phyloP scores from a whole-genome alignment of 2,329 filamentous ascomycete genomes.

The Pyrenophora teres region DNA sequence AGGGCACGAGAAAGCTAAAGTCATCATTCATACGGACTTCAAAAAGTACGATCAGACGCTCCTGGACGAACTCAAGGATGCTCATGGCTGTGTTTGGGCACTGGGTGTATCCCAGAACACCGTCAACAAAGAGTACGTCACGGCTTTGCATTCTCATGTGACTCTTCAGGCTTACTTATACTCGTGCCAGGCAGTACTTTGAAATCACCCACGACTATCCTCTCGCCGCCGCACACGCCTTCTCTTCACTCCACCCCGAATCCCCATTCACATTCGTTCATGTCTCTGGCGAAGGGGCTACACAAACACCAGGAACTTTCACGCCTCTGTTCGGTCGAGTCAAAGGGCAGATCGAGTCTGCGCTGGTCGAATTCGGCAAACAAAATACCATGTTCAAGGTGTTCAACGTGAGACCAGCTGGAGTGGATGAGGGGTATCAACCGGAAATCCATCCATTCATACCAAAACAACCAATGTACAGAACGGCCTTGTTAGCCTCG shows the following conservation, averaged over 20 bases:
- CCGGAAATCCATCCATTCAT: slow-evolving; percentile 48
- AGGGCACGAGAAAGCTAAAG: slow-evolving; percentile 62
- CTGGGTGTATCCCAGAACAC: slow-evolving; percentile 67
- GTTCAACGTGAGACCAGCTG: slow-evolving; percentile 63
- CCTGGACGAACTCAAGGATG: slow-evolving; percentile 65
- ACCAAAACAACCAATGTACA: slow-evolving; percentile 32
- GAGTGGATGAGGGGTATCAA: slow-evolving; percentile 58
- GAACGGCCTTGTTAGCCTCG: slow-evolving; percentile 20
- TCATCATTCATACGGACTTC: slow-evolving; percentile 73
- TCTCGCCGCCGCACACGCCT: slow-evolving; percentile 65
- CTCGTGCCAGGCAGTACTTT: slow-evolving; percentile 60
- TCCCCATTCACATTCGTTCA: slow-evolving; percentile 71
- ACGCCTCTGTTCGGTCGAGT: slow-evolving; percentile 64
- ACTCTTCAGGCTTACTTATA: neutral
- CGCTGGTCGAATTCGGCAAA: slow-evolving; percentile 59
- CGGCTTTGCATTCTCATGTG: neutral
- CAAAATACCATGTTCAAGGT: slow-evolving; percentile 56
- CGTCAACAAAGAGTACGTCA: slow-evolving; percentile 62
- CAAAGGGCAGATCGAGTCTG: slow-evolving; percentile 69
- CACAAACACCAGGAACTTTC: slow-evolving; percentile 60
- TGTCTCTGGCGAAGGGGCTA: slow-evolving; percentile 69
- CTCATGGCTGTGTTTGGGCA: slow-evolving; percentile 74
- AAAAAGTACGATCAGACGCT: slow-evolving; percentile 62
- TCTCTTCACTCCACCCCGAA: slow-evolving; percentile 55
- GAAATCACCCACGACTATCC: slow-evolving; percentile 71